Conservation (phyloP, 805 yeast species). For the Kuraishia molischiana region DNA sequence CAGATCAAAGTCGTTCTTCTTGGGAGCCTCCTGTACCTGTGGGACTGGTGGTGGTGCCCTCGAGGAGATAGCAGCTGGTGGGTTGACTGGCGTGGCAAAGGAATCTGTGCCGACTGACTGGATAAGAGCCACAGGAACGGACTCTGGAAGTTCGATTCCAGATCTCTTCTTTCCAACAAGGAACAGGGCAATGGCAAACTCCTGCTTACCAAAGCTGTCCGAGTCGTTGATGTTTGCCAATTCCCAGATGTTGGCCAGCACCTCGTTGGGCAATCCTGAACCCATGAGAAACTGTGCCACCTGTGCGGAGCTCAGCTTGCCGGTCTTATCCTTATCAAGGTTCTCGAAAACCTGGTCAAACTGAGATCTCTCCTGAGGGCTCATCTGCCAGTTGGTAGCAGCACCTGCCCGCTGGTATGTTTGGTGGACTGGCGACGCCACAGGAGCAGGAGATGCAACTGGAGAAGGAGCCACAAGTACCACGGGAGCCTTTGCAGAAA, state of each 20-base stretch:
- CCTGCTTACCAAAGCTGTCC: conserved; percentile 70
- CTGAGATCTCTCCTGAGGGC: conserved; percentile 62
- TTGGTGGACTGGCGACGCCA: conserved; percentile 6
- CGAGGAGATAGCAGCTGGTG: conserved; percentile 9
- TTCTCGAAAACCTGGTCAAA: conserved; percentile 73
- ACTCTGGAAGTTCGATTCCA: conserved; percentile 68
- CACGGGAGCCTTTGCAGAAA: conserved; percentile 7
- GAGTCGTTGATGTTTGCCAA: conserved; percentile 81
- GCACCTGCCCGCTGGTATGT: conserved; percentile 3
- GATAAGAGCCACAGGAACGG: conserved; percentile 57
- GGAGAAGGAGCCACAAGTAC: conserved; percentile 7
- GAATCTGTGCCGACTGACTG: conserved; percentile 14
- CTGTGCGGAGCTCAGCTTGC: conserved; percentile 62
- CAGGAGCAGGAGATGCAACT: conserved; percentile 8
- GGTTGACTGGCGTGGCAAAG: conserved; percentile 7
- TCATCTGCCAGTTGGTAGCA: conserved; percentile 44
- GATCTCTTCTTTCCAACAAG: conserved; percentile 76
- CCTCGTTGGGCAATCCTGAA: conserved; percentile 77
- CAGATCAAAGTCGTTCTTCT: conserved; percentile 57
- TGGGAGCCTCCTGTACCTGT: conserved; percentile 29
- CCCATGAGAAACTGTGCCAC: conserved; percentile 86
- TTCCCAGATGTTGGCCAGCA: conserved; percentile 90
- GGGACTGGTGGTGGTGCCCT: conserved; percentile 9
- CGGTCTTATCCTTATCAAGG: conserved; percentile 56
- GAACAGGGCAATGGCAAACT: conserved; percentile 90